These are phyloP conservation scores for Fusarium temperatum DNA, from an alignment of 2,329 filamentous ascomycete genomes.

Conservation along the genomic window DNA sequence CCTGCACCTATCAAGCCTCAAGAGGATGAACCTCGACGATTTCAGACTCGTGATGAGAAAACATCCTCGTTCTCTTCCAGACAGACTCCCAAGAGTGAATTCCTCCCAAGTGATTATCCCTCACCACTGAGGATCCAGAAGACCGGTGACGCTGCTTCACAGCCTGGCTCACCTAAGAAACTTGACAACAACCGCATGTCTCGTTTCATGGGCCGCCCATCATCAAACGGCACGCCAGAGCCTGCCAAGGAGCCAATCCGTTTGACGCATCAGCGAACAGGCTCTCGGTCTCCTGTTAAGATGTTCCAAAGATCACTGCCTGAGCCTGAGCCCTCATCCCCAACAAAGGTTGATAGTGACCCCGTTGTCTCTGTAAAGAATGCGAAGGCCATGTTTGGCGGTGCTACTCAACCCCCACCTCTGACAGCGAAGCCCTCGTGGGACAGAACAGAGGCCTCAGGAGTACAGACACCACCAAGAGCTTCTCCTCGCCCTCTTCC, in stretches of 20 bases:
- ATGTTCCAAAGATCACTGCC: conserved; percentile 44
- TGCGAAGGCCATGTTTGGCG: conserved; percentile 47
- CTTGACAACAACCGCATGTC: conserved; percentile 68
- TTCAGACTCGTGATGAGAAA: conserved; percentile 18
- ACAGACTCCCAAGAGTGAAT: conserved; percentile 34
- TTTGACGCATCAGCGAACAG: conserved; percentile 47
- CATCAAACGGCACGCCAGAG: conserved; percentile 36
- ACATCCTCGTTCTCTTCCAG: conserved; percentile 36
- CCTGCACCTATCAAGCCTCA: conserved; percentile 35
- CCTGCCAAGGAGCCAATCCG: conserved; percentile 37
- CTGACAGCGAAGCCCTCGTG: conserved; percentile 35
- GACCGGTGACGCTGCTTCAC: conserved; percentile 48
- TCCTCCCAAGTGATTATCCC: conserved; percentile 39
- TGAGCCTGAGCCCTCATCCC: conserved; percentile 42
- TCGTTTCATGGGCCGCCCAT: conserved; percentile 61
- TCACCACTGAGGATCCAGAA: conserved; percentile 43
- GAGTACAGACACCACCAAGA: conserved; percentile 32
- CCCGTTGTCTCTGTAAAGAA: conserved; percentile 51
- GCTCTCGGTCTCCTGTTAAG: conserved; percentile 52
- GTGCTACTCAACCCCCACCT: conserved; percentile 34
- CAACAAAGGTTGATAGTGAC: conserved; percentile 47
- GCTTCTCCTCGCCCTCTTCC: conserved; percentile 29
- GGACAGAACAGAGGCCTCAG: conserved; percentile 33
- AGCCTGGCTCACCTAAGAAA: conserved; percentile 65
- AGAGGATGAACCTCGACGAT: conserved; percentile 8